A percentile compares a stretch with the other conserved stretches of the same genome.
phyloP scores from a whole-genome alignment of 495 filamentous ascomycete genomes.

The Penicillium parvum region DNA sequence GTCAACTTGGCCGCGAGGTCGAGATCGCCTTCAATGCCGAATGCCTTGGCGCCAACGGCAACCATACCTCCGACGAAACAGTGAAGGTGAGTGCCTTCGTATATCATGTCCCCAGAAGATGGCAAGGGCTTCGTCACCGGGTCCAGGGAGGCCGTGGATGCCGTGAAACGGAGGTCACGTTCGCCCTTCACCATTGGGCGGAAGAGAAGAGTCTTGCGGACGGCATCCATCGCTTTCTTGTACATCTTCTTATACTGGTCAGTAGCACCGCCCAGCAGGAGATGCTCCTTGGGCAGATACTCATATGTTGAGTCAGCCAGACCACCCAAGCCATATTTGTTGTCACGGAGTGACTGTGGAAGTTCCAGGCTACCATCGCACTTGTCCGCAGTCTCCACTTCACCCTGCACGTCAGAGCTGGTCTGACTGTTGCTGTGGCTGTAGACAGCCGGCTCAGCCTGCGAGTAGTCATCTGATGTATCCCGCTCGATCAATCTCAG shows the following conservation, averaged over 20 bases:
- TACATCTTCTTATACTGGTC: constrained; percentile 83
- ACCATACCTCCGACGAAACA: constrained; percentile 97
- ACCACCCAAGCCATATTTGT: constrained; percentile 70
- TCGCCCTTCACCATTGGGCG: constrained; percentile 74
- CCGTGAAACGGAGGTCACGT: constrained; percentile 70
- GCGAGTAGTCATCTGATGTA: constrained; percentile 14
- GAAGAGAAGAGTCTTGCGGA: constrained; percentile 74
- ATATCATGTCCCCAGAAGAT: constrained; percentile 30
- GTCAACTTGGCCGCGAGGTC: constrained; percentile 78
- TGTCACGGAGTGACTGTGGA: constrained; percentile 18
- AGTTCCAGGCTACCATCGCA: constrained; percentile 30
- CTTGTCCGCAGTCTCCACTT: constrained; percentile 9
- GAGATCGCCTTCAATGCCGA: constrained; percentile 71
- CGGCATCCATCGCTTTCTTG: constrained; percentile 60
- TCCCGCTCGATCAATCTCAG: constrained; percentile 19
- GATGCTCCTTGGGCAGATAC: constrained; percentile 78
- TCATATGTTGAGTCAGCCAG: constrained; percentile 91
- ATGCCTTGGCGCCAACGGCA: constrained; percentile 82
- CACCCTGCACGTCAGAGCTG: neutral
- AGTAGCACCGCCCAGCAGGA: constrained; percentile 76
- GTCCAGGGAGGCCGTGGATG: constrained; percentile 47
- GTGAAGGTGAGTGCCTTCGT: constrained; percentile 71
- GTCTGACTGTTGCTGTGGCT: neutral
- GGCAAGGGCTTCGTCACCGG: constrained; percentile 16
- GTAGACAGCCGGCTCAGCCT: constrained; percentile 28